phyloP scores from a whole-genome alignment of 495 filamentous ascomycete species.

The Penicillium cosmopolitanum region DNA sequence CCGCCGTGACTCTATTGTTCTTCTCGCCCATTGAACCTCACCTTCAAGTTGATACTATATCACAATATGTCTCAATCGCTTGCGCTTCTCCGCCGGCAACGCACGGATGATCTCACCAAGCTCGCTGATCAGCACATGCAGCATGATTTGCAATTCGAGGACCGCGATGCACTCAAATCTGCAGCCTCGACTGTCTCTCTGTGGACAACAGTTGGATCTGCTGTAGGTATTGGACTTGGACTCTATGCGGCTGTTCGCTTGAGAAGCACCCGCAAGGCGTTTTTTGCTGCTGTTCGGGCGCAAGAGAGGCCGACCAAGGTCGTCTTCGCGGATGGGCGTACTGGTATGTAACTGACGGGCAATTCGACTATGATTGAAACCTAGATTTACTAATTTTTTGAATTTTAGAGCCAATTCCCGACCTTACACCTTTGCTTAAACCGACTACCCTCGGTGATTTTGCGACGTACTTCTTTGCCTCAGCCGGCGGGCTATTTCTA shows the following conservation, averaged over 20 bases:
- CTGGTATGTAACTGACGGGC: constrained; percentile 43
- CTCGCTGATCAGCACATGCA: constrained; percentile 68
- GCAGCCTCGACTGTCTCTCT: constrained; percentile 56
- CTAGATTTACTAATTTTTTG: background rate
- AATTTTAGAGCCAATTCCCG: constrained; percentile 59
- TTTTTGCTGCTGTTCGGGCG: constrained; percentile 63
- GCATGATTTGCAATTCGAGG: constrained; percentile 60
- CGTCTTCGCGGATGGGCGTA: constrained; percentile 62
- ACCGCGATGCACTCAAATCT: constrained; percentile 59
- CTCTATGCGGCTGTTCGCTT: constrained; percentile 61
- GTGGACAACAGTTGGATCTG: constrained; percentile 60
- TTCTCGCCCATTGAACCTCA: background rate
- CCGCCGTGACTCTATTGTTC: background rate
- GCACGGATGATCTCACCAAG: constrained; percentile 55
- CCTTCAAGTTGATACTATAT: background rate
- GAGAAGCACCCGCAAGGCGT: constrained; percentile 52
- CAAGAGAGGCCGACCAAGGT: constrained; percentile 62
- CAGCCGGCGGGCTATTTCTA: constrained; percentile 61
- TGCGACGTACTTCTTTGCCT: constrained; percentile 66
- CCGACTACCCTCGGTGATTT: constrained; percentile 62
- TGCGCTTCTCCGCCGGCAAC: constrained; percentile 57
- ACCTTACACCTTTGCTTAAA: constrained; percentile 58
- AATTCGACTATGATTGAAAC: constrained; percentile 2
- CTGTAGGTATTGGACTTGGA: constrained; percentile 62
- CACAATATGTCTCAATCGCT: constrained; percentile 45